phyloP scores from a whole-genome alignment of 257 asterid species.

The Gynochthodes officinalis region DNA sequence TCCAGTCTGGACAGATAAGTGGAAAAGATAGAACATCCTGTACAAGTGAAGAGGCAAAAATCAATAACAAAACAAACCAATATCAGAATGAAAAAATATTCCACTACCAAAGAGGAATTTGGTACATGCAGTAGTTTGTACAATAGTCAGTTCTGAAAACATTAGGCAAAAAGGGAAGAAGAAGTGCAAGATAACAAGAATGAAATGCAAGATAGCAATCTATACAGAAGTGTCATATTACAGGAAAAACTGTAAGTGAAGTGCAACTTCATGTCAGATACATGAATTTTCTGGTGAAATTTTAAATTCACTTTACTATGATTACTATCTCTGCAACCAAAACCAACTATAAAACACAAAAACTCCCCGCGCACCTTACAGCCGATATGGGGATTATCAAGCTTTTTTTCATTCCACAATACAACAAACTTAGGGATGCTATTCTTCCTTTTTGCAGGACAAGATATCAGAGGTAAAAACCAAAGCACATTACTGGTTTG shows the following conservation, averaged over 20 bases:
- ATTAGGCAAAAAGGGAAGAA: not conserved
- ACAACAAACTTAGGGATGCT: not conserved
- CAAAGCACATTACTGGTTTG: not conserved
- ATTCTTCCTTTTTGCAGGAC: not conserved
- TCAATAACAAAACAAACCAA: slow-evolving; percentile 20
- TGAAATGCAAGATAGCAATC: not conserved
- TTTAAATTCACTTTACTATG: slow-evolving; percentile 3
- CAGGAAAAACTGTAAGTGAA: not conserved
- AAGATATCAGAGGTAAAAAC: not conserved
- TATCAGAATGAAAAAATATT: not conserved
- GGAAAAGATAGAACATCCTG: slow-evolving; percentile 76
- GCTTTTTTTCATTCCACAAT: not conserved
- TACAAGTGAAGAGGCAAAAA: slow-evolving; percentile 25
- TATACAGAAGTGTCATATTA: not conserved
- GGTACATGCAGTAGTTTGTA: not conserved
- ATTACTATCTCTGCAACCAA: not conserved
- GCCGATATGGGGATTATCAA: not conserved
- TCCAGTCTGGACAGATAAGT: slow-evolving; percentile 83
- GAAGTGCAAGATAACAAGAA: not conserved
- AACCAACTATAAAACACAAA: not conserved
- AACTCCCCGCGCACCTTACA: not conserved
- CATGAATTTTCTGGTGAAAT: not conserved
- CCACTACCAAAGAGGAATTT: not conserved
- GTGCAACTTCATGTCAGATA: not conserved
- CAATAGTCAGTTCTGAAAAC: not conserved